Conservation (phyloP, 2,329 filamentous ascomycete genomes). For the Myriosclerotinia curreyana region DNA sequence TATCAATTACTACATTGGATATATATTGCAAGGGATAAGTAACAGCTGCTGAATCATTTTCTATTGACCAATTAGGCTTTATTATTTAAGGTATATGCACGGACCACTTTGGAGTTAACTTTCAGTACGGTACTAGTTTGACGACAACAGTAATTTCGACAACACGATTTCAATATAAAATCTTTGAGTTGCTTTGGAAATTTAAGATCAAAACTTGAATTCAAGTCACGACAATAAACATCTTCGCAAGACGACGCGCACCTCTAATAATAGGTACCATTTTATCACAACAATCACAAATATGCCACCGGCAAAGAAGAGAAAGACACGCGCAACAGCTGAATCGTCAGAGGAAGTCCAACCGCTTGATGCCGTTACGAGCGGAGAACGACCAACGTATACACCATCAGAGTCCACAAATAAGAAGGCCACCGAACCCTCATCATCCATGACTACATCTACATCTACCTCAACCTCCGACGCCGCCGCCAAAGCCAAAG, state of each 20-base stretch:
- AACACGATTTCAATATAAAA: neutral
- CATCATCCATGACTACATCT: conserved; percentile 5
- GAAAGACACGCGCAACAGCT: conserved; percentile 42
- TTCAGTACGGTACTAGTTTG: no score
- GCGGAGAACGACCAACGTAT: conserved; percentile 20
- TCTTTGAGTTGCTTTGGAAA: rapidly evolving
- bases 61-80: no score
- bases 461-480: conserved; percentile 30
- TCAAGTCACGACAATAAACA: conserved; percentile 15
- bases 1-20: no score
- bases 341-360: conserved; percentile 25
- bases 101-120: no score
- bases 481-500: conserved; percentile 52
- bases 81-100: no score
- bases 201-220: neutral
- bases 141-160: neutral
- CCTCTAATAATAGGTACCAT: neutral
- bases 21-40: no score
- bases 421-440: neutral
- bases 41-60: no score
- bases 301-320: conserved; percentile 48
- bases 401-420: conserved; percentile 19
- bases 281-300: neutral
- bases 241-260: conserved; percentile 12
- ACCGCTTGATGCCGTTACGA: conserved; percentile 8